Base-by-base conservation (phyloP, 306 rosid genomes). In the Canavalia gladiata region DNA sequence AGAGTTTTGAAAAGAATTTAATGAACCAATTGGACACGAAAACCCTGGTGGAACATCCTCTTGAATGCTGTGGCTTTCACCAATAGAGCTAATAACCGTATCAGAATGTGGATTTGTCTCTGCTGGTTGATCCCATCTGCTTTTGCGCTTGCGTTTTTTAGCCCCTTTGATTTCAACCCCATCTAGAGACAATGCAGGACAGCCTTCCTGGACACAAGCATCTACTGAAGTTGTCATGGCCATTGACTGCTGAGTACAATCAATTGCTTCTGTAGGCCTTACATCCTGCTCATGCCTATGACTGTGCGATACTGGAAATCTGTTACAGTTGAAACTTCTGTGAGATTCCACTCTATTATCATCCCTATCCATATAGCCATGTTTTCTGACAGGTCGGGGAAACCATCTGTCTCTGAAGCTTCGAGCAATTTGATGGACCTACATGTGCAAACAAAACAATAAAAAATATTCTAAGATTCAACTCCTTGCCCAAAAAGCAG, bases 371-470 rank as follows among this genome's bases (percentile, higher is more conserved):
- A 75, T 55, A 73, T 85, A 85, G 77, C 84, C 57, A 77, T 72
- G 87, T 80, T 87, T 96, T 87, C 97, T 87, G 47, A 72, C 35
- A 56, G 75, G 81, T 80, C 88, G 90, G 7, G 88, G 97, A 86
- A 94, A 88, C 98, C 98, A 94, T 87, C 87, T 96, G 76, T 96
- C 98, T 72, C 99, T 91, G 74, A 96, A 96, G 86, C 86, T 94
- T 68, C 99, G 91, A 56, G 98, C 99, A 84, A 94, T 94, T 88
- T 94, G 97, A 90, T 96, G 99, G 68, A 94, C 99, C 99, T 96
- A 86, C 39, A 88, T 50, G 59, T 37, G 75, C 82, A 84, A 49
- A 83, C 41, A 41, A 75, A 80, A 58, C 8, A 56, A 81, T 72
- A 41, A 78, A 18, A 72, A 64, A 84, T n/a, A 65, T 58, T 58